Percentiles rank a stretch among this genome's conserved stretches.
phyloP scores from a whole-genome alignment of 164 flowering plant species.

The Piper longum region DNA sequence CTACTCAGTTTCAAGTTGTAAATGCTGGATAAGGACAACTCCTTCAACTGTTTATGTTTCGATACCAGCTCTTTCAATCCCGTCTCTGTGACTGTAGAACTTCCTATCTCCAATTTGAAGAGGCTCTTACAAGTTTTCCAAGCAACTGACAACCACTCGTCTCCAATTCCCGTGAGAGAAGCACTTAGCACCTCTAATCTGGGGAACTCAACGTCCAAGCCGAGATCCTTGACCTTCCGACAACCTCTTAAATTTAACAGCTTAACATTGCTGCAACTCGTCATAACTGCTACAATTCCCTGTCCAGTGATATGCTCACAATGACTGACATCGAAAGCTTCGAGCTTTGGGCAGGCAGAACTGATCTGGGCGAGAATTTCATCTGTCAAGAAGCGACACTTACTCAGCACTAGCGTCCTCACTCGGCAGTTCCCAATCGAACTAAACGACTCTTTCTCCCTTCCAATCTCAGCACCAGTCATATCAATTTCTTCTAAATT shows the following conservation, averaged over 20 bases:
- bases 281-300: conserved; percentile 21
- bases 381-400: conserved; percentile 17
- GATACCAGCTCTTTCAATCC: background rate
- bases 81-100: background rate
- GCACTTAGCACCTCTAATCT: conserved; percentile 32
- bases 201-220: conserved; percentile 9
- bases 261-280: conserved; percentile 20
- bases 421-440: conserved; percentile 11
- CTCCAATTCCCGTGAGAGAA: conserved; percentile 15
- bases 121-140: background rate
- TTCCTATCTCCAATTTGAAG: background rate
- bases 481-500: conserved; percentile 26
- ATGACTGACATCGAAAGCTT: conserved; percentile 20
- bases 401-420: conserved; percentile 17
- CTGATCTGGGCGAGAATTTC: conserved; percentile 17
- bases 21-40: too few species aligned
- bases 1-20: too few species aligned
- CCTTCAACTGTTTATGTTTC: background rate
- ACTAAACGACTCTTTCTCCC: conserved; percentile 1
- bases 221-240: conserved; percentile 9
- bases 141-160: conserved; percentile 12
- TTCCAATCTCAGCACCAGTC: conserved; percentile 34
- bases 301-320: conserved; percentile 23
- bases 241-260: conserved; percentile 25
- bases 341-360: conserved; percentile 28